Conservation (phyloP, 306 rosid genomes). For the Rosa persica region DNA sequence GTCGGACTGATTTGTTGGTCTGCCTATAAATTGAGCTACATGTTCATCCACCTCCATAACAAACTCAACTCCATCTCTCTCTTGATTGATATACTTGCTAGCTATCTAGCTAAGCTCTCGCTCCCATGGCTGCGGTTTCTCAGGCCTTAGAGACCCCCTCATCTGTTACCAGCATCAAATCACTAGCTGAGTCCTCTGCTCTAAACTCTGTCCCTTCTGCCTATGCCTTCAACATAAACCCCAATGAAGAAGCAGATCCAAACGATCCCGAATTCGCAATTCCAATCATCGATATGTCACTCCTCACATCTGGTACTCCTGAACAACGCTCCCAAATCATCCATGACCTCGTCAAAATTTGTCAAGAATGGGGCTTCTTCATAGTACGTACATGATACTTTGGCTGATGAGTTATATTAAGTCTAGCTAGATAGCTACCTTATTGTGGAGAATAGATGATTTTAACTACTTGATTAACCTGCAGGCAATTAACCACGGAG, state of each 20-base stretch:
- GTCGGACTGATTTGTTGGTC: too few relatives aligned
- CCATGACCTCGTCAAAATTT: constrained; percentile 35
- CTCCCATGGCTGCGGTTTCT: background rate
- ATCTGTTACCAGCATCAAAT: background rate
- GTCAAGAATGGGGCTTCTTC: constrained; percentile 35
- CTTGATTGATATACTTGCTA: too few relatives aligned
- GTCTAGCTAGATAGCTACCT: too few relatives aligned
- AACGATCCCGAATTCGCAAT: constrained; percentile 27
- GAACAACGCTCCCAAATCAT: constrained; percentile 29
- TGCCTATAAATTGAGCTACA: too few relatives aligned
- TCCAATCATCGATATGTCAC: constrained; percentile 40
- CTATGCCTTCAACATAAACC: too few relatives aligned
- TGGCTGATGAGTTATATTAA: too few relatives aligned
- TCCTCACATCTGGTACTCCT: constrained; percentile 18
- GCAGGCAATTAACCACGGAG: background rate
- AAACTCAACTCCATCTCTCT: background rate
- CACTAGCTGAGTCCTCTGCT: too few relatives aligned
- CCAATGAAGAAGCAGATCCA: too few relatives aligned
- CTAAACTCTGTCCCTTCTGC: too few relatives aligned
- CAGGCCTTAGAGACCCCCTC: background rate
- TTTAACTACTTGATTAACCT: background rate
- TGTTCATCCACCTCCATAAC: background rate
- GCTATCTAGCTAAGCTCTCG: background rate
- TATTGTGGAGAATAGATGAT: too few relatives aligned
- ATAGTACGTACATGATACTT: too few relatives aligned